phyloP scores from a whole-genome alignment of 441 rosid species.

The Aquilaria agallochum region DNA sequence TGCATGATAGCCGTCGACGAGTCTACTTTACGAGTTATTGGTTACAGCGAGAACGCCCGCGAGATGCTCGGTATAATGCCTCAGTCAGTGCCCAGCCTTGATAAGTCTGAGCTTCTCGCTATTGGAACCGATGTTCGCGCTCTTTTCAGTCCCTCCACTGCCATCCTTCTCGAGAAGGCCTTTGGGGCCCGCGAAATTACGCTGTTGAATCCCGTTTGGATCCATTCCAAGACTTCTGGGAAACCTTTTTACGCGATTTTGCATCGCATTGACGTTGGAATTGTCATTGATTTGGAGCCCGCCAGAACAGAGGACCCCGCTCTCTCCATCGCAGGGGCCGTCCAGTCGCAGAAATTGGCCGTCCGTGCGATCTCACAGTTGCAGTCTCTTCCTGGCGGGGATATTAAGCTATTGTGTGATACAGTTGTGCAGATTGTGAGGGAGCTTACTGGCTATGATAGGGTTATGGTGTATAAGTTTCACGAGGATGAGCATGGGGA shows the following conservation, averaged over 20 bases:
- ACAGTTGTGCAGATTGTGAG: constrained; percentile 83
- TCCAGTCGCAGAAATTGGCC: constrained; percentile 91
- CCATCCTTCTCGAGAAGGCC: constrained; percentile 64
- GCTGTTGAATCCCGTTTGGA: constrained; percentile 77
- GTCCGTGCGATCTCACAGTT: constrained; percentile 84
- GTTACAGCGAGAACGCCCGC: constrained; percentile 77
- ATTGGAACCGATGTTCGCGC: constrained; percentile 73
- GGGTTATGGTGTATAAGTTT: constrained; percentile 96
- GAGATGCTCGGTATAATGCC: constrained; percentile 79
- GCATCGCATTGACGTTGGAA: constrained; percentile 91
- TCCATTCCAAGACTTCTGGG: constrained; percentile 77
- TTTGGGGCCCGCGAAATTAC: constrained; percentile 88
- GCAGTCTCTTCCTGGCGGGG: constrained; percentile 93
- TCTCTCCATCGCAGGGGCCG: constrained; percentile 91
- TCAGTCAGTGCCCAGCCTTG: constrained; percentile 81
- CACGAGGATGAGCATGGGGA: constrained; percentile 98
- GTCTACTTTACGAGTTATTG: constrained; percentile 52
- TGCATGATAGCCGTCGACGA: constrained; percentile 87
- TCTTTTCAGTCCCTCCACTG: constrained; percentile 58
- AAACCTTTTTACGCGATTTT: constrained; percentile 86
- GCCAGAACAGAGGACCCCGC: constrained; percentile 97
- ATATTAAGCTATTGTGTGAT: constrained; percentile 78
- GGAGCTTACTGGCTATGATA: constrained; percentile 82
- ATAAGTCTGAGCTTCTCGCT: constrained; percentile 54
- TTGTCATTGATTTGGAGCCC: constrained; percentile 94